Percentiles rank a stretch among this genome's conserved stretches.
These are phyloP conservation scores for Leucocoprinus birnbaumii DNA, from an alignment of 768 basidiomycete species.

Conservation along the genomic window DNA sequence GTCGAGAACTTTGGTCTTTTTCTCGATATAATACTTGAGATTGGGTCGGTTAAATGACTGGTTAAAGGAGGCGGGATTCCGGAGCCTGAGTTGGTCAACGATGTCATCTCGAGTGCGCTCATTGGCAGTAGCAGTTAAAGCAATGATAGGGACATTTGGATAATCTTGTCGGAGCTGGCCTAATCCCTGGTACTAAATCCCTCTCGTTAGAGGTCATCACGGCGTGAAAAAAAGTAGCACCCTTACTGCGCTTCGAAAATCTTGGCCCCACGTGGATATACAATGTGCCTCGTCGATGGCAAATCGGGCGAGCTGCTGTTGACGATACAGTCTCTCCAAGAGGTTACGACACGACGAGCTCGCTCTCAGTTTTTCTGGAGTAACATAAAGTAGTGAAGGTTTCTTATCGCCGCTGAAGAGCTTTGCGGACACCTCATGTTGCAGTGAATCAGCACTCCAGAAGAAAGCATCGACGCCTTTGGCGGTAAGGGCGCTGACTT, in stretches of 20 bases:
- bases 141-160: constrained; percentile 88
- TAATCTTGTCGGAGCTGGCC: constrained; percentile 68
- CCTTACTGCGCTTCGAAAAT: constrained; percentile 82
- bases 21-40: constrained; percentile 67
- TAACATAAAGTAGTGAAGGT: constrained; percentile 79
- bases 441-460: constrained; percentile 56
- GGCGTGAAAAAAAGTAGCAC: background rate
- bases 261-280: constrained; percentile 91
- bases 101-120: constrained; percentile 77
- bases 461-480: constrained; percentile 70
- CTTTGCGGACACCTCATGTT: constrained; percentile 38
- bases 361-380: constrained; percentile 83
- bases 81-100: constrained; percentile 62
- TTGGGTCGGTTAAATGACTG: constrained; percentile 97
- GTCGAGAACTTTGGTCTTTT: constrained; percentile 38
- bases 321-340: constrained; percentile 54
- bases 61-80: constrained; percentile 52
- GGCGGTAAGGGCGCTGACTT: constrained; percentile 63
- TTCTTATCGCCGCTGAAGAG: constrained; percentile 39
- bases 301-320: constrained; percentile 73
- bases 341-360: constrained; percentile 54
- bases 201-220: background rate
- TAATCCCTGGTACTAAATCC: constrained; percentile 64
- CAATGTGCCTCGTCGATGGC: constrained; percentile 98
- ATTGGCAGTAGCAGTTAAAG: constrained; percentile 94